These are phyloP conservation scores for Ascochyta koolunga DNA, from an alignment of 2,329 filamentous ascomycete genomes.

Conservation along the genomic window DNA sequence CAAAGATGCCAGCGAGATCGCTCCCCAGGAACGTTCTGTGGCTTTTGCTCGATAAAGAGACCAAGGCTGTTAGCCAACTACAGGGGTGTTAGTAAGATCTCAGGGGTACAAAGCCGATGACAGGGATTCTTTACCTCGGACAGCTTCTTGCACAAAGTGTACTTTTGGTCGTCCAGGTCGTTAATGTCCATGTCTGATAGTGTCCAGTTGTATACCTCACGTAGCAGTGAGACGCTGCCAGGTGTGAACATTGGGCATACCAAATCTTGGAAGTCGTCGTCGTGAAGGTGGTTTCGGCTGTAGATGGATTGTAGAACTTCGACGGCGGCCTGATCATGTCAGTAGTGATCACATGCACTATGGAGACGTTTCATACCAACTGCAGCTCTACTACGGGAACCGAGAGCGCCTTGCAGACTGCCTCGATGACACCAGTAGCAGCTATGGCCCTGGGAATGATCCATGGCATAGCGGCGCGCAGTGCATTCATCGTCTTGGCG, in stretches of 20 bases:
- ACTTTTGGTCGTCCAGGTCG: constrained; percentile 89
- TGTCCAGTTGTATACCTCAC: constrained; percentile 79
- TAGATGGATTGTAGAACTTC: constrained; percentile 87
- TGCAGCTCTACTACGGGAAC: constrained; percentile 45
- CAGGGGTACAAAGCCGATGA: constrained; percentile 4
- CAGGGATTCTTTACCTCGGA: constrained; percentile 70
- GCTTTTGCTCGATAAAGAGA: constrained; percentile 81
- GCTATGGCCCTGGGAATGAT: constrained; percentile 82
- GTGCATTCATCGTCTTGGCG: constrained; percentile 75
- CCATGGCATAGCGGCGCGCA: constrained; percentile 85
- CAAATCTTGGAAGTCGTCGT: constrained; percentile 78
- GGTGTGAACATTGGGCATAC: constrained; percentile 79
- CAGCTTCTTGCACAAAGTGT: constrained; percentile 90
- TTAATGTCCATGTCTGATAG: constrained; percentile 76
- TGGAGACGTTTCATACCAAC: constrained; percentile 30
- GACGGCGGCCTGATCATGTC: constrained; percentile 59
- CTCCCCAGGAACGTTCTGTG: constrained; percentile 68
- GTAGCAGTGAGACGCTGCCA: constrained; percentile 73
- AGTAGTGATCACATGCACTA: constrained; percentile 14
- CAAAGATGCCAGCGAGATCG: constrained; percentile 76
- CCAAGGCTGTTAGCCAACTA: constrained; percentile 86
- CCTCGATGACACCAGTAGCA: constrained; percentile 52
- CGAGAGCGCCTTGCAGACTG: constrained; percentile 48
- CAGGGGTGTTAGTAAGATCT: constrained; percentile 21
- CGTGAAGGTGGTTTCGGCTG: constrained; percentile 71